Conservation (phyloP, 805 yeast species). For the Starmerella apis region DNA sequence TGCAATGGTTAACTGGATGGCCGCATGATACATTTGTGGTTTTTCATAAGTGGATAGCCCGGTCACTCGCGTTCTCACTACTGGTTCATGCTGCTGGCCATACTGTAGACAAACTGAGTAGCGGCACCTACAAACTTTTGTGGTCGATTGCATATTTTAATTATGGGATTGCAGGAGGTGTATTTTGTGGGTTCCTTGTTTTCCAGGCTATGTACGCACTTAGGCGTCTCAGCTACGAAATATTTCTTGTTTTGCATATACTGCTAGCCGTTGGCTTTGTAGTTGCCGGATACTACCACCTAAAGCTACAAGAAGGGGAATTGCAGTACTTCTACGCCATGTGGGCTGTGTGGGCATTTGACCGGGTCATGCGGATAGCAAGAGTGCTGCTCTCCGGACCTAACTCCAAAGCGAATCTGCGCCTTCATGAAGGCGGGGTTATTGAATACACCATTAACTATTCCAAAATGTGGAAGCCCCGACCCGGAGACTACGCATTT, state of each 20-base stretch:
- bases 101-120: conserved; percentile 15
- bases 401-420: background rate
- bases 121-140: conserved; percentile 8
- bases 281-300: conserved; percentile 49
- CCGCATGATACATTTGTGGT: conserved; percentile 46
- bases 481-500: conserved; percentile 6
- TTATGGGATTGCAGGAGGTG: conserved; percentile 22
- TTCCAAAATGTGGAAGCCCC: background rate
- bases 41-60: conserved; percentile 39
- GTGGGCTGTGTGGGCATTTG: conserved; percentile 59
- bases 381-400: conserved; percentile 34
- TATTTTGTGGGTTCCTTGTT: conserved; percentile 33
- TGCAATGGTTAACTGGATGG: conserved; percentile 51
- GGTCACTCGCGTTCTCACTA: conserved; percentile 22
- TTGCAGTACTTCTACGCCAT: conserved; percentile 37
- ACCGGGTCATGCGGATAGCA: conserved; percentile 46
- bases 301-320: conserved; percentile 29
- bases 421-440: conserved; percentile 13
- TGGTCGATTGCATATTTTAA: conserved; percentile 17
- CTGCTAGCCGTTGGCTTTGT: conserved; percentile 38
- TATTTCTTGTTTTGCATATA: conserved; percentile 46
- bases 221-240: conserved; percentile 46
- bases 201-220: conserved; percentile 42
- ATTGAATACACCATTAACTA: conserved; percentile 15
- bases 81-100: conserved; percentile 25